Percentiles rank a stretch among this genome's conserved stretches.
These are phyloP conservation scores for Scenedesmus sp. DNA, from an alignment of 163 green algal species.

Conservation along the genomic window DNA sequence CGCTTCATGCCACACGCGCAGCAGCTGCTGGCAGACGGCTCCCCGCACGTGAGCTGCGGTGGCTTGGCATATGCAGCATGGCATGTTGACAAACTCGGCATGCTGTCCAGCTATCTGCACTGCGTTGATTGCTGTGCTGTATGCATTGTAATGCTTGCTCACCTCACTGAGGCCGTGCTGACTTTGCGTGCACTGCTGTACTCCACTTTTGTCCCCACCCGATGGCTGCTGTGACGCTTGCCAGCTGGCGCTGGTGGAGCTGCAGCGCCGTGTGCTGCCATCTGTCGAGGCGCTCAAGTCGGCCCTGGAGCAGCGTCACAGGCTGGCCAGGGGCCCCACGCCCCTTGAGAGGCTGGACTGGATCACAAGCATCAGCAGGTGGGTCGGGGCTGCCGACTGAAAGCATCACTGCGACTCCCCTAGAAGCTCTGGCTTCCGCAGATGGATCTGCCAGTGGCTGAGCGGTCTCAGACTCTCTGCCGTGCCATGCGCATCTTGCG, in stretches of 20 bases:
- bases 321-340: constrained; percentile 28
- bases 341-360: constrained; percentile 47
- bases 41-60: constrained; percentile 43
- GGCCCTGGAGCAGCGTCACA: constrained; percentile 31
- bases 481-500: not conserved
- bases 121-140: not conserved
- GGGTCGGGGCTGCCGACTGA: no score
- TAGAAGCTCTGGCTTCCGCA: not conserved
- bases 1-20: constrained; percentile 41
- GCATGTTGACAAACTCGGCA: no score
- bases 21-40: constrained; percentile 18
- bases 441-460: not conserved
- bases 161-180: no score
- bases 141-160: no score
- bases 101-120: not conserved
- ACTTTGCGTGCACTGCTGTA: not conserved
- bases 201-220: not conserved
- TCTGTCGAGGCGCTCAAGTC: constrained; percentile 27
- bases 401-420: not conserved
- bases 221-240: not conserved
- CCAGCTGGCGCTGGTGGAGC: constrained; percentile 42
- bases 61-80: no score
- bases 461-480: not conserved
- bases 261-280: constrained; percentile 10
- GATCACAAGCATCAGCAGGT: constrained; percentile 38